Evolutionary conservation across 2,329 filamentous ascomycete species (phyloP).

Genomic region (Endoconidiophora polonica): DNA sequence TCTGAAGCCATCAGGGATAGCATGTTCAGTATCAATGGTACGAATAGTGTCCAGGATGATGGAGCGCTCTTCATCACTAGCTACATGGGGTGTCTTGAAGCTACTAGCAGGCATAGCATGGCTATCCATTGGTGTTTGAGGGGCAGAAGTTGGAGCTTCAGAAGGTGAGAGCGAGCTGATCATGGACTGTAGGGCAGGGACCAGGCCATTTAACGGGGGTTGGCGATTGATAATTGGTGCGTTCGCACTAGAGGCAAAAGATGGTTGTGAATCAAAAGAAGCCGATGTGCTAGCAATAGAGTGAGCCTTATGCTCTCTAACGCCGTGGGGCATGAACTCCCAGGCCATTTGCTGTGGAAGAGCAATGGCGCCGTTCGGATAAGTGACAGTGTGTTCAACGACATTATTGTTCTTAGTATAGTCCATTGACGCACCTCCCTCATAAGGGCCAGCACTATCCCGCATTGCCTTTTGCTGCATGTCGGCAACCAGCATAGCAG

Average conservation of each 20-base stretch:
- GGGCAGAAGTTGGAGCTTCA: constrained; percentile 26
- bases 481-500: constrained; percentile 96
- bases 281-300: constrained; percentile 50
- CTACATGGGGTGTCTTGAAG: constrained; percentile 61
- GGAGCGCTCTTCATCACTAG: constrained; percentile 70
- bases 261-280: constrained; percentile 51
- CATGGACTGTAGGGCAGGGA: constrained; percentile 53
- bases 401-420: constrained; percentile 54
- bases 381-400: constrained; percentile 63
- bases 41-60: constrained; percentile 76
- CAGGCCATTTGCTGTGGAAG: constrained; percentile 55
- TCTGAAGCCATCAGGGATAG: constrained; percentile 76
- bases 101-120: constrained; percentile 15
- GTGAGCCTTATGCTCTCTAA: constrained; percentile 53
- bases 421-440: constrained; percentile 43
- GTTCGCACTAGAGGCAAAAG: constrained; percentile 42
- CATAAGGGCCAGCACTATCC: constrained; percentile 37
- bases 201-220: constrained; percentile 44
- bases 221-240: constrained; percentile 42
- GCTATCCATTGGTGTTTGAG: constrained; percentile 15
- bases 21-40: constrained; percentile 60
- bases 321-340: constrained; percentile 68
- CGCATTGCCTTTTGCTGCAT: constrained; percentile 83
- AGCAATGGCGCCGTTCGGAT: constrained; percentile 62
- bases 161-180: constrained; percentile 54